These are phyloP conservation scores for Suhomyces choctaworum DNA, from an alignment of 1,139 yeast species.

Conservation along the genomic window DNA sequence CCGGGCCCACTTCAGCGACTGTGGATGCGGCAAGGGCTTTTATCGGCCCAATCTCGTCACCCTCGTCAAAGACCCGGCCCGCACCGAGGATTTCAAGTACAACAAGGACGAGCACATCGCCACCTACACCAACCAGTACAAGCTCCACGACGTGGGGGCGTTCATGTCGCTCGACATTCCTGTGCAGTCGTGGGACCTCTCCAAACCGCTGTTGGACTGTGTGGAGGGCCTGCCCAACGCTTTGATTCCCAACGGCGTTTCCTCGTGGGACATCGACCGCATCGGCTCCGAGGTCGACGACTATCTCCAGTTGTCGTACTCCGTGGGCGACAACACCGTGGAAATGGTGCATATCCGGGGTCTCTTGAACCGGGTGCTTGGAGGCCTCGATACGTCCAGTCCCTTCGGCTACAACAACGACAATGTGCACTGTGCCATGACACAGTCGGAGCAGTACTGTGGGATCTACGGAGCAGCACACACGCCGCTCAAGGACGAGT, in stretches of 20 bases:
- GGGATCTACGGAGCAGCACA: constrained; percentile 6
- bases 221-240: constrained; percentile 23
- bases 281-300: constrained; percentile 13
- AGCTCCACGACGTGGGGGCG: constrained; percentile 7
- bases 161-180: constrained; percentile 10
- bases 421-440: constrained; percentile 14
- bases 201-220: constrained; percentile 6
- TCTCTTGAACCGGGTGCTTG: constrained; percentile 4
- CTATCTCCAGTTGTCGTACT: constrained; percentile 14
- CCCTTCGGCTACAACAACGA: constrained; percentile 10
- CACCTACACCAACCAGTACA: constrained; percentile 5
- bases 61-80: constrained; percentile 12
- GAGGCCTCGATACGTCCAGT: constrained; percentile 1
- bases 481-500: not conserved
- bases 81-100: constrained; percentile 2
- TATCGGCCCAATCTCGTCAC: constrained; percentile 22
- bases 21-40: constrained; percentile 20
- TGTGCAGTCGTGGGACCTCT: constrained; percentile 11
- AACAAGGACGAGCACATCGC: constrained; percentile 7
- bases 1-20: constrained; percentile 19
- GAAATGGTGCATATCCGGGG: constrained; percentile 11
- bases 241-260: constrained; percentile 41
- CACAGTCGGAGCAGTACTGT: constrained; percentile 10
- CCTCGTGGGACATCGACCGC: constrained; percentile 25
- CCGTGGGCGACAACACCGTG: constrained; percentile 18